phyloP scores from a whole-genome alignment of 2,329 filamentous ascomycete genomes.

The Cercospora citrullina region DNA sequence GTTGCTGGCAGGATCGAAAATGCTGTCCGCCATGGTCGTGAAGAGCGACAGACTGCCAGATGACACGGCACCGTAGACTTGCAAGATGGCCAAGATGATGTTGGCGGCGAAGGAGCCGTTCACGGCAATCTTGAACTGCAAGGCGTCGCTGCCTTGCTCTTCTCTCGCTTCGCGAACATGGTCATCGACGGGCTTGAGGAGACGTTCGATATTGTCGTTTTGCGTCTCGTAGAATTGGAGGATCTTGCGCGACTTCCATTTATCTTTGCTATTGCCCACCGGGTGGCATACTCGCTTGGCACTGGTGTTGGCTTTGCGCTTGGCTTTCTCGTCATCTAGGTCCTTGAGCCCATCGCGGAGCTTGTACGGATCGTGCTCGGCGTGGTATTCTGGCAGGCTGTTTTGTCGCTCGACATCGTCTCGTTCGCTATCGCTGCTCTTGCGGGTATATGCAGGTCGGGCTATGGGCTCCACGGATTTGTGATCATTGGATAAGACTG shows the following conservation, averaged over 20 bases:
- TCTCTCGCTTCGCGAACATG: constrained; percentile 80
- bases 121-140: constrained; percentile 71
- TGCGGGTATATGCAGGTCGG: constrained; percentile 38
- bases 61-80: constrained; percentile 83
- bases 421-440: constrained; percentile 32
- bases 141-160: constrained; percentile 75
- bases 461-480: constrained; percentile 36
- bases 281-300: constrained; percentile 63
- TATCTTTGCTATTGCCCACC: constrained; percentile 45
- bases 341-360: constrained; percentile 78
- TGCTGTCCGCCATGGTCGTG: constrained; percentile 93
- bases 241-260: constrained; percentile 57
- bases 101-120: constrained; percentile 75
- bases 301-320: constrained; percentile 77
- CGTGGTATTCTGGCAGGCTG: constrained; percentile 57
- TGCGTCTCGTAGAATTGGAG: constrained; percentile 84
- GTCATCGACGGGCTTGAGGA: constrained; percentile 90
- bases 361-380: constrained; percentile 76
- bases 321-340: constrained; percentile 67
- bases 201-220: constrained; percentile 88
- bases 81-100: constrained; percentile 72
- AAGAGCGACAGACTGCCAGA: constrained; percentile 93
- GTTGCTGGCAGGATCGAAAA: constrained; percentile 84
- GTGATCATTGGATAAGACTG: constrained; percentile 23
- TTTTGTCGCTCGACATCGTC: constrained; percentile 50